Evolutionary conservation across 2,329 filamentous ascomycete species (phyloP).

Genomic region (Cladosporium velox): DNA sequence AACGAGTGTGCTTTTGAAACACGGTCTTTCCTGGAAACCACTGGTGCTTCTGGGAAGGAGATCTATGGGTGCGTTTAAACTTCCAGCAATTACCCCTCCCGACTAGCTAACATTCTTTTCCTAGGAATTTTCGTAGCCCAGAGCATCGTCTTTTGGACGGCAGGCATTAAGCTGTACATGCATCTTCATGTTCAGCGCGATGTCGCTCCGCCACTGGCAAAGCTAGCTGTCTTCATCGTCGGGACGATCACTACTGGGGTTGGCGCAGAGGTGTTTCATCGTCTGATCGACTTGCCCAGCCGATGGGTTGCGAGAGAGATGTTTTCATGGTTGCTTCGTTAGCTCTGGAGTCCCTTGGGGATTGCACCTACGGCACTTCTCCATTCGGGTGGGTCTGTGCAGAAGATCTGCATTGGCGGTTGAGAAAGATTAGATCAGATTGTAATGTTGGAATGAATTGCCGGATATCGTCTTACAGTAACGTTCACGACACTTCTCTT

Average conservation of each 20-base stretch:
- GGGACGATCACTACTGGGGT: conserved; percentile 24
- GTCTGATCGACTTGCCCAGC: conserved; percentile 31
- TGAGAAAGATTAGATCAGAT: background rate
- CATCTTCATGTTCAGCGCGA: conserved; percentile 24
- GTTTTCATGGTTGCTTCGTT: conserved; percentile 28
- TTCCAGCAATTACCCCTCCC: background rate
- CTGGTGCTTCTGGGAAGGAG: conserved; percentile 32
- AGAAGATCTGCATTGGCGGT: background rate
- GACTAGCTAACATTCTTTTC: conserved; percentile 2
- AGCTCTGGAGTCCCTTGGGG: background rate
- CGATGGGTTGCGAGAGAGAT: conserved; percentile 28
- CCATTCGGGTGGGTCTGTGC: background rate
- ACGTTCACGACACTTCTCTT: background rate
- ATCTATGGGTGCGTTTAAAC: conserved; percentile 32
- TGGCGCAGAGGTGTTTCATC: conserved; percentile 31
- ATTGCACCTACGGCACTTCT: background rate
- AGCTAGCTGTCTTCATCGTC: conserved; percentile 31
- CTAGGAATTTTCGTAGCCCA: conserved; percentile 34
- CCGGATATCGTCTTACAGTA: background rate
- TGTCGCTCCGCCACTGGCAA: conserved; percentile 27
- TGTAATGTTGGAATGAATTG: background rate
- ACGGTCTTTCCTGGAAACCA: conserved; percentile 29
- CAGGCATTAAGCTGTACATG: conserved; percentile 35
- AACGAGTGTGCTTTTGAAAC: conserved; percentile 23
- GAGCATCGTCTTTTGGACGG: conserved; percentile 34